A percentile compares a stretch with the other conserved stretches of the same genome.
Evolutionary conservation across 768 basidiomycete genomes (phyloP).

Genomic region (Sistotremastrum suecicum): DNA sequence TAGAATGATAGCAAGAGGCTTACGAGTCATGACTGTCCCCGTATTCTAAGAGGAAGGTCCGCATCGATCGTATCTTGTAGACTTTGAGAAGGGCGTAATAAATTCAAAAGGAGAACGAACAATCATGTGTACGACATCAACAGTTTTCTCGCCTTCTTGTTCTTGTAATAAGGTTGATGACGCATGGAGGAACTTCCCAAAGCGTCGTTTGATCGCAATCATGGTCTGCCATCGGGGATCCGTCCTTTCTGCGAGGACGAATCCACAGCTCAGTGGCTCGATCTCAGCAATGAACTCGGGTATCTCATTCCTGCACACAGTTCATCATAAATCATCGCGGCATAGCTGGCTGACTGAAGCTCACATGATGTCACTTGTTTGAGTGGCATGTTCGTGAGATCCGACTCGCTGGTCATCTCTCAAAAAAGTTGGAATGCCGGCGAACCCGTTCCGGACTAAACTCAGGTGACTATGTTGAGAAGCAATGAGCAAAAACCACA

Average conservation of each 20-base stretch:
- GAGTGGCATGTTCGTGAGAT: conserved; percentile 27
- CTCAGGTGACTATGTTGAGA: conserved; percentile 38
- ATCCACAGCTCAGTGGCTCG: conserved; percentile 47
- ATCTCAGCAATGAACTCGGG: conserved; percentile 64
- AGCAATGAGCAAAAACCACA: neutral
- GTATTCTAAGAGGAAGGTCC: conserved; percentile 61
- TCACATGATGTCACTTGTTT: conserved; percentile 58
- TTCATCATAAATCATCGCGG: neutral
- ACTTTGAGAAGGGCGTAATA: neutral
- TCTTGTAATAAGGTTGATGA: conserved; percentile 53
- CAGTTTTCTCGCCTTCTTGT: conserved; percentile 68
- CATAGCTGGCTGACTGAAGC: conserved; percentile 9
- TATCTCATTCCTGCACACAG: conserved; percentile 41
- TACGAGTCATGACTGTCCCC: conserved; percentile 52
- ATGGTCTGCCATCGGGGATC: conserved; percentile 59
- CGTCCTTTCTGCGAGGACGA: conserved; percentile 46
- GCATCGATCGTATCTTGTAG: conserved; percentile 46
- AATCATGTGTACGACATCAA: conserved; percentile 66
- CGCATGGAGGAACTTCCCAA: conserved; percentile 54
- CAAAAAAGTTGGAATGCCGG: conserved; percentile 55
- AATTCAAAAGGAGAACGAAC: conserved; percentile 17
- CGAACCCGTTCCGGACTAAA: conserved; percentile 60
- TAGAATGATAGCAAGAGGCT: conserved; percentile 14
- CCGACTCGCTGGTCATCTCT: conserved; percentile 38
- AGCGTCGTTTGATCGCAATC: conserved; percentile 37